Base-by-base conservation (phyloP, 192 early-diverging fungal species). In the Coemansia sp. region DNA sequence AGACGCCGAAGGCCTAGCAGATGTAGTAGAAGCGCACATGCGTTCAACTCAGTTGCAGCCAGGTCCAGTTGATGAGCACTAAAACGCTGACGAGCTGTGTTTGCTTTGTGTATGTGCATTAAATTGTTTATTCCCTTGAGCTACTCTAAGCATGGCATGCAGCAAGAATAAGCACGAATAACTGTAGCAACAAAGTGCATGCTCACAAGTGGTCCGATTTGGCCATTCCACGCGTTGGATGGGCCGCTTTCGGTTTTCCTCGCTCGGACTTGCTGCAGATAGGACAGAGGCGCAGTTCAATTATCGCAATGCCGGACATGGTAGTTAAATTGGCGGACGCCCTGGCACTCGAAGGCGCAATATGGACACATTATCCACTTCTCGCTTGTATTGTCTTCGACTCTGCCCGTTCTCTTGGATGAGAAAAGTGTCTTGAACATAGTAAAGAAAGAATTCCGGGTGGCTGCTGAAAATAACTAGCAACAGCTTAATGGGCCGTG, bases 1-100 rank as follows among this genome's bases (percentile, higher is more conserved):
- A 1, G 56, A 56, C 22, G 27, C 43, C 0, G 56, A 34, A 0
- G 74, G 67, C 14, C 24, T 76, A 19, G 64, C 67, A 0, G 37
- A 34, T 18, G 73, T 59, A 6, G 67, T 76, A n/a, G 53, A 38
- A 18, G 63, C 73, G 4, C 58, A 66, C 15, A 21, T 50, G 12
- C 46, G 46, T 15, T 50, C 46, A 29, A 15, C 46, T 6, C 46
- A 29, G 26, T 0, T 50, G 24, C 27, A 50, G 22, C 29, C 7
- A 32, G 2, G 7, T 12, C 21, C 12, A 46, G 21, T 11, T n/a
- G n/a, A 4, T 24, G 11, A 14, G 40, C 17, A 18, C 8, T 17
- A 41, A 18, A 41, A 8, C n/a, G 8, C 40, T 41, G 18, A 17
- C 4, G n/a, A 18, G 17, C 8, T 2, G 18, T 19, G 0, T 3